phyloP scores from a whole-genome alignment of 192 early-diverging fungal genomes.

The Spinellus fusiger region DNA sequence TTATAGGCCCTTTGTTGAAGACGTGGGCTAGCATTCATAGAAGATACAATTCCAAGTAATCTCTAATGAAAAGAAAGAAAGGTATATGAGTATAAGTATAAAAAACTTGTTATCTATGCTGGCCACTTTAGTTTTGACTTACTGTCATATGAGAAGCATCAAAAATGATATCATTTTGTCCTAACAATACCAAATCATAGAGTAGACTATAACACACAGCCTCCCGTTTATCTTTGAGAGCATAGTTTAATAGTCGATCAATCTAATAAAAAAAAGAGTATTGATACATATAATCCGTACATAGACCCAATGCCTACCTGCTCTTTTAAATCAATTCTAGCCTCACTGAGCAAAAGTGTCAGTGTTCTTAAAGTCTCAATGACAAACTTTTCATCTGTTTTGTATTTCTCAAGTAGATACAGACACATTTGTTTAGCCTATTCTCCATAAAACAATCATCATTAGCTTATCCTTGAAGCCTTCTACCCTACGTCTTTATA shows the following conservation, averaged over 20 bases:
- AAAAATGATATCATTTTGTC: constrained; percentile 12
- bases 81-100: neutral
- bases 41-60: neutral
- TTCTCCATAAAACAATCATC: neutral
- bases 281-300: neutral
- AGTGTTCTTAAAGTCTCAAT: constrained; percentile 36
- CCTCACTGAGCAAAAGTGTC: constrained; percentile 30
- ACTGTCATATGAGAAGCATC: constrained; percentile 7
- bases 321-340: constrained; percentile 34
- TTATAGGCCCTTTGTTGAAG: constrained; percentile 12
- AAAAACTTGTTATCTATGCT: neutral
- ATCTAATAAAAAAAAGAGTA: constrained; percentile 5
- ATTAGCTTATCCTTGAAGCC: neutral
- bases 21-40: neutral
- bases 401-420: constrained; percentile 29
- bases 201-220: constrained; percentile 7
- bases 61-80: neutral
- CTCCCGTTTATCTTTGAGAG: constrained; percentile 6
- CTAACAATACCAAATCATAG: constrained; percentile 14
- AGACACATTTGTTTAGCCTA: constrained; percentile 37
- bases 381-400: constrained; percentile 23
- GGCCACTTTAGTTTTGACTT: neutral
- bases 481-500: constrained; percentile 11
- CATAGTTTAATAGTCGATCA: constrained; percentile 15
- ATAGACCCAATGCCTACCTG: constrained; percentile 10